These are phyloP conservation scores for Linnemannia schmuckeri DNA, from an alignment of 192 early-diverging fungal species.

Conservation along the genomic window DNA sequence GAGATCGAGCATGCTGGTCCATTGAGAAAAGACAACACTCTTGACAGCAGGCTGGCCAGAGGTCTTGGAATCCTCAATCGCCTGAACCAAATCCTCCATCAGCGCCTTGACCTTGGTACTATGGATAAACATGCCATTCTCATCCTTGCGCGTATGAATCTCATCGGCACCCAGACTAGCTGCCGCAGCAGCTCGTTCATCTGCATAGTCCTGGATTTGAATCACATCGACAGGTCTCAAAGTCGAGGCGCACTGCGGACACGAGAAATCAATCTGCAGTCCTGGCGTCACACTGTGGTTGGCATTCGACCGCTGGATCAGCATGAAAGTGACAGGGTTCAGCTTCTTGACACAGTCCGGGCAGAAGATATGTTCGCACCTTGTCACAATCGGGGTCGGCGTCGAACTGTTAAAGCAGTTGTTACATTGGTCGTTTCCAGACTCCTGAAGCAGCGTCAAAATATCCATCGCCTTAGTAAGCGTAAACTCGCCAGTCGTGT, in stretches of 20 bases:
- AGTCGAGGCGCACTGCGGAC: constrained; percentile 59
- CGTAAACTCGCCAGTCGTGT: constrained; percentile 30
- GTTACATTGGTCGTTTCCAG: constrained; percentile 55
- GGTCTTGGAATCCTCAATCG: constrained; percentile 16
- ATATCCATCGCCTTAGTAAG: constrained; percentile 35
- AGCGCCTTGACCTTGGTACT: constrained; percentile 67
- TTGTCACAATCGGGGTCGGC: constrained; percentile 35
- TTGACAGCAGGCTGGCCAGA: constrained; percentile 59
- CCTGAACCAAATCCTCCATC: constrained; percentile 57
- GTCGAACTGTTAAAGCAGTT: constrained; percentile 41
- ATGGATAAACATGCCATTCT: constrained; percentile 50
- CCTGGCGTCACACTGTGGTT: constrained; percentile 31
- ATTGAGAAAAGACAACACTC: constrained; percentile 96
- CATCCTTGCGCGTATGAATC: constrained; percentile 27
- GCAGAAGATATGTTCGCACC: constrained; percentile 59
- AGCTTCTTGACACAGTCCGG: constrained; percentile 56
- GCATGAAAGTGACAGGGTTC: constrained; percentile 37
- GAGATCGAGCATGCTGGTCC: constrained; percentile 87
- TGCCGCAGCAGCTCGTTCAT: constrained; percentile 26
- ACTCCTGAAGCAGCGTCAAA: constrained; percentile 45
- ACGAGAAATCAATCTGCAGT: constrained; percentile 45
- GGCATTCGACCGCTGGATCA: constrained; percentile 33
- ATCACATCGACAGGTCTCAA: constrained; percentile 56
- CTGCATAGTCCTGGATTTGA: constrained; percentile 63
- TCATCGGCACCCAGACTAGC: constrained; percentile 11